Conservation (phyloP, 441 rosid species). For the Erodium texanum region DNA sequence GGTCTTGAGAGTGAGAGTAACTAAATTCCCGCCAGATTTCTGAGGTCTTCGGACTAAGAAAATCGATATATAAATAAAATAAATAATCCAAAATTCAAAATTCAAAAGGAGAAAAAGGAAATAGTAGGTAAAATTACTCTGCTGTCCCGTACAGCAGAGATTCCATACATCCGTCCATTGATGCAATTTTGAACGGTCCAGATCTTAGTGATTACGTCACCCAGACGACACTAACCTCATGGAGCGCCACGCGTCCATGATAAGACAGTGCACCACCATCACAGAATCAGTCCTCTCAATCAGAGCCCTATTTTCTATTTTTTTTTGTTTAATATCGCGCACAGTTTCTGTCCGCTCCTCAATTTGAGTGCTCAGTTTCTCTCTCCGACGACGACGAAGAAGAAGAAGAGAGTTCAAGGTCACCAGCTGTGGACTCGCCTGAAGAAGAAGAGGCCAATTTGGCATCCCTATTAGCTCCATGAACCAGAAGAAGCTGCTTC, state of each 20-base stretch:
- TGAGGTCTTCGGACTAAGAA: too few species aligned
- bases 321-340: background rate
- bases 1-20: background rate
- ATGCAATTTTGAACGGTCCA: background rate
- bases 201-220: background rate
- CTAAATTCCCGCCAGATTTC: conserved; percentile 31
- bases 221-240: background rate
- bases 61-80: too few species aligned
- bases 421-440: background rate
- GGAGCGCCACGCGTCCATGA: background rate
- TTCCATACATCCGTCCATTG: background rate
- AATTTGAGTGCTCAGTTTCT: background rate
- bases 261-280: background rate
- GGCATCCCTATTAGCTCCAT: background rate
- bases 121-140: background rate
- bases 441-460: background rate
- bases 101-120: background rate
- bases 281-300: background rate
- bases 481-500: conserved; percentile 5
- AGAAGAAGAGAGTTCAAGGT: background rate
- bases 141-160: background rate
- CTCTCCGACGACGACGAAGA: background rate
- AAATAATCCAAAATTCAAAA: background rate
- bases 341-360: background rate
- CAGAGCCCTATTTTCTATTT: background rate